Evolutionary conservation across 2,329 filamentous ascomycete species (phyloP).

Genomic region (Xylariales sp.): DNA sequence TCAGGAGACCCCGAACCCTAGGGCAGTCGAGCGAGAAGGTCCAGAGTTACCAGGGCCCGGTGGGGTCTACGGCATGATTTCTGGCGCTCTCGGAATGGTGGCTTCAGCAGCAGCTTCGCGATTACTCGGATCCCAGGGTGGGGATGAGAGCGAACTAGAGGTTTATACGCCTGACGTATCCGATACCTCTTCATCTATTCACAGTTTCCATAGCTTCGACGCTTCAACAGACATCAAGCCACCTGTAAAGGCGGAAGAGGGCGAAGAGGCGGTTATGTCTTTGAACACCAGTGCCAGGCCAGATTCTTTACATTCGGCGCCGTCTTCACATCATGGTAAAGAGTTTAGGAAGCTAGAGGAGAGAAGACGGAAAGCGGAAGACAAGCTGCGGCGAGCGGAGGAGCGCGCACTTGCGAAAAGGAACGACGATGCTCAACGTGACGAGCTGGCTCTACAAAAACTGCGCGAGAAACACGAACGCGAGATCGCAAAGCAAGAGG

Average conservation of each 20-base stretch:
- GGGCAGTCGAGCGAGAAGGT: constrained; percentile 34
- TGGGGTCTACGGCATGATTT: constrained; percentile 68
- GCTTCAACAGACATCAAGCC: constrained; percentile 58
- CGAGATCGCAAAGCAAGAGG: constrained; percentile 73
- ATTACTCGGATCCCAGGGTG: constrained; percentile 51
- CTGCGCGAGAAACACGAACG: constrained; percentile 72
- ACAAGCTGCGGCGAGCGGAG: constrained; percentile 49
- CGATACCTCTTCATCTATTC: constrained; percentile 60
- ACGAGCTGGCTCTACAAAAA: constrained; percentile 61
- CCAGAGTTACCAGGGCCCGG: constrained; percentile 52
- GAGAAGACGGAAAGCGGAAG: constrained; percentile 58
- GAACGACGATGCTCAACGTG: constrained; percentile 58
- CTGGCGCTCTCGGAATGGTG: constrained; percentile 63
- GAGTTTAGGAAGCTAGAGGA: constrained; percentile 74
- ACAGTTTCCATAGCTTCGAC: constrained; percentile 64
- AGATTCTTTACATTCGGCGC: constrained; percentile 52
- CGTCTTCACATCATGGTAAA: constrained; percentile 64
- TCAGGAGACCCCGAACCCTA: constrained; percentile 39
- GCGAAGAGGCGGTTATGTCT: constrained; percentile 41
- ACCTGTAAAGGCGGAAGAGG: constrained; percentile 32
- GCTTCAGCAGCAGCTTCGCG: constrained; percentile 63
- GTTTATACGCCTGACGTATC: constrained; percentile 44
- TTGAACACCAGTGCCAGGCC: constrained; percentile 38
- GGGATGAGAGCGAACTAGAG: constrained; percentile 48
- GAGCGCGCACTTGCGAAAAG: constrained; percentile 49